Evolutionary conservation across 768 basidiomycete species (phyloP), one percentile per base, ranked within the genome.

Genomic region (Gautieria morchelliformis): DNA sequence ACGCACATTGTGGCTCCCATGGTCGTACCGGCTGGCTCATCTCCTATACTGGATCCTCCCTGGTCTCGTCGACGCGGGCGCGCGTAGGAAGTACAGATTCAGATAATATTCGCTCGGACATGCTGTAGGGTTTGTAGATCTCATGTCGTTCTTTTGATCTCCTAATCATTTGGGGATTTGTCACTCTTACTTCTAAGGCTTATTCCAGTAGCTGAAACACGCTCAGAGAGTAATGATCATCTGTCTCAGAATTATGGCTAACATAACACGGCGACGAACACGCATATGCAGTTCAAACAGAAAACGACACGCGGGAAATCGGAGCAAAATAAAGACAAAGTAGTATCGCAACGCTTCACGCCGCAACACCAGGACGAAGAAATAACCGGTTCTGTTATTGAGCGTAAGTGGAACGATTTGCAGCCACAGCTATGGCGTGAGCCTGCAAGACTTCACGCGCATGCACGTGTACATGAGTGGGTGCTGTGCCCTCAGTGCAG

Each of bases 21-120:
- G 49, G 4, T 56, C 62, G 61, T 64, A 78, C 73, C 63, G 63
- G 35, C 50, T 70, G 6, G 84, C 65, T 0, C 82, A 83, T 63
- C 47, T 83, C 33, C 47, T 84, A 35, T 88, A 85, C 65, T 89
- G 85, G 86, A 52, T 83, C 3, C 75, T 75, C 70, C 88, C 84
- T 4, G 45, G 70, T 0, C 72, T 80, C 45, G 65, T 88, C 9
- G 85, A 89, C 63, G 64, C 76, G 67, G 67, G 69, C 52, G 85
- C 85, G 2, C 74, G 74, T 46, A 72, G 67, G 62, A 89, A 89
- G 68, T 90, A 91, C 63, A 78, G 81, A 52, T 88, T 80, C 52
- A 48, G 14, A 27, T 27, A 27, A 27, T 27, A 2, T 27, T 27
- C 5, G 2, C 27, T 5, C 27, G 27, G 5, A 2, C 27, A 41